Base-by-base conservation (phyloP, 176 grass and related monocot species). In the Leersia perrieri region DNA sequence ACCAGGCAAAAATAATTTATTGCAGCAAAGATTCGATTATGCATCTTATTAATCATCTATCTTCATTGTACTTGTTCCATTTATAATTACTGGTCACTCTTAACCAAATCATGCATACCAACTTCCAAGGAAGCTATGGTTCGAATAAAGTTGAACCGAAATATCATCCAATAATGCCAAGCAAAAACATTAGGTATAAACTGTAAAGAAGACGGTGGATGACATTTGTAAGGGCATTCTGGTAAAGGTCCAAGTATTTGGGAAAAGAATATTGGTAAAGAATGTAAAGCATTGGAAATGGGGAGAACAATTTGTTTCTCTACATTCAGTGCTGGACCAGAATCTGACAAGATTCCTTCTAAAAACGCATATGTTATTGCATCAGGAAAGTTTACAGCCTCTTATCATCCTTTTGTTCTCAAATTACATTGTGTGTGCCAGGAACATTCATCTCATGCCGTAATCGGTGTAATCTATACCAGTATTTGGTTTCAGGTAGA, bases 291-390 rank as follows among this genome's bases (percentile, higher is more conserved):
- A 49, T 49, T 49, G 15, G 45, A 49, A 49, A 49, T 18, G 15
- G 15, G 45, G 45, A 49, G 15, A n/a, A 36, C n/a, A 40, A 16
- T 29, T 35, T 80, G 12, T 30, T 80, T 86, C 47, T 42, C 70
- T 29, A 83, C 35, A 63, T 64, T 73, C 23, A 71, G 15, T 16
- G 3, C 40, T 87, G 60, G 23, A 27, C 28, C 77, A 81, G 47
- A 75, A 47, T 45, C 68, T 74, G 47, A 2, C 42, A n/a, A 60
- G 27, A 68, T 74, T 38, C 35, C 36, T 65, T 72, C 63, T 55
- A 74, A 79, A 85, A 78, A 79, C 33, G 68, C 66, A 74, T 38
- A 44, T 13, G 7, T 73, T 33, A 63, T 71, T 70, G 41, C 66
- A 63, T 51, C 51, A 85, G 23, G 38, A 85, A 85, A 29, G 22